Evolutionary conservation across 2,329 filamentous ascomycete genomes (phyloP).

Genomic region (Penicillium digitatum): DNA sequence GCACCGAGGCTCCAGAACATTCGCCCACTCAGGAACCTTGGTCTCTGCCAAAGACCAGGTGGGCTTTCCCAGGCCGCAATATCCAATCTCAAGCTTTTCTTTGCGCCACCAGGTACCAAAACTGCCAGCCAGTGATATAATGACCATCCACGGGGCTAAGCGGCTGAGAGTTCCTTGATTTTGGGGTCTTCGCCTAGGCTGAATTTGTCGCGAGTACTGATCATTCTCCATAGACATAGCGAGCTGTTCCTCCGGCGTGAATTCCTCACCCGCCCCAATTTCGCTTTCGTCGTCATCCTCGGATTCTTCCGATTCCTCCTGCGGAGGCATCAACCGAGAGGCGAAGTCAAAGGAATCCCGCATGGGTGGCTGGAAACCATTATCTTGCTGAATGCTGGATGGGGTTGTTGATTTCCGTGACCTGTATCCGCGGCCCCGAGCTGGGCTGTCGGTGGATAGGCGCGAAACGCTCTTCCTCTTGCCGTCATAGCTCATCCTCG

Average conservation of each 20-base stretch:
- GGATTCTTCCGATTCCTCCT: conserved; percentile 36
- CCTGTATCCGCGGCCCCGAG: conserved; percentile 25
- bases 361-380: conserved; percentile 52
- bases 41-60: conserved; percentile 57
- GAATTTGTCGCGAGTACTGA: conserved; percentile 39
- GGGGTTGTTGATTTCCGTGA: conserved; percentile 34
- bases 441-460: conserved; percentile 34
- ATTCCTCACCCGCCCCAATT: conserved; percentile 70
- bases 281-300: conserved; percentile 59
- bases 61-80: conserved; percentile 77
- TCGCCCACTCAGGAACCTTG: conserved; percentile 68
- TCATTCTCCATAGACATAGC: conserved; percentile 73
- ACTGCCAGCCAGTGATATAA: conserved; percentile 65
- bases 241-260: conserved; percentile 84
- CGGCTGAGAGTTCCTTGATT: conserved; percentile 49
- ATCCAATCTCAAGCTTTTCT: conserved; percentile 94
- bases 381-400: conserved; percentile 46
- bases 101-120: conserved; percentile 84
- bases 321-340: conserved; percentile 36
- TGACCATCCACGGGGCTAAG: conserved; percentile 66
- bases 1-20: conserved; percentile 71
- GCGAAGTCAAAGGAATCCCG: conserved; percentile 59
- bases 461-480: conserved; percentile 51
- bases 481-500: conserved; percentile 35
- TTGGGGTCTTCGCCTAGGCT: conserved; percentile 21